Base-by-base conservation (phyloP, 2,329 filamentous ascomycete genomes). In the Neocucurbitaria cava region DNA sequence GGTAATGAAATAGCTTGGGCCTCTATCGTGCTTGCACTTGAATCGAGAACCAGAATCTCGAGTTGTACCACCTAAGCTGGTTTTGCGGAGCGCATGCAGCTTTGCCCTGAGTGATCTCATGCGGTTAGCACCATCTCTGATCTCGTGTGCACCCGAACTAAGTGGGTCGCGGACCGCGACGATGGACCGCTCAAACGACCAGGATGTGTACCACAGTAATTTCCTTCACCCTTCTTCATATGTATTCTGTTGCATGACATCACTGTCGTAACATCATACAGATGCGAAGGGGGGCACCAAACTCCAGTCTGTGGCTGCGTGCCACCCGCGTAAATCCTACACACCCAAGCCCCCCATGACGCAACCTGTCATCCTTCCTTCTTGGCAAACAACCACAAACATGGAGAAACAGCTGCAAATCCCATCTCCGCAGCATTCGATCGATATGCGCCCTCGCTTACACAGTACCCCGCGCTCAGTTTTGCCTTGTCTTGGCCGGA, bases 301-400 rank as follows among this genome's bases (percentile, higher is more conserved):
- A 21, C 38, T 24, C 24, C 21, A n/a, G 21, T 10, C 20, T 23
- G 18, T 40, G 20, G 13, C 11, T 23, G 38, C 21, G n/a, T 18
- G 38, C 38, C 46, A 50, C 28, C 18, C 31, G 13, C 35, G 18
- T 18, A 3, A 24, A 33, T 17, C 18, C 20, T 31, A 44, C 39
- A 5, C 21, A 24, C 20, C 15, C 46, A 36, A 51, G 56, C 52
- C 50, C n/a, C 60, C 54, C 40, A 62, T 62, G 66, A 67, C 64
- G 66, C 59, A 60, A 64, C 55, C 41, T 51, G 48, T 53, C 42
- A 62, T 68, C 50, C 57, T 56, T 49, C n/a, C 41, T 39, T 28
- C 61, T 67, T 63, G 59, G 61, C 62, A 40, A n/a, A 3, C 20
- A 2, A 24, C 43, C 39, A 42, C 54, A 57, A 46, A 63, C 48